Evolutionary conservation across 1,284 basidiomycete species (phyloP).

Genomic region (Boletus semigastroideus): DNA sequence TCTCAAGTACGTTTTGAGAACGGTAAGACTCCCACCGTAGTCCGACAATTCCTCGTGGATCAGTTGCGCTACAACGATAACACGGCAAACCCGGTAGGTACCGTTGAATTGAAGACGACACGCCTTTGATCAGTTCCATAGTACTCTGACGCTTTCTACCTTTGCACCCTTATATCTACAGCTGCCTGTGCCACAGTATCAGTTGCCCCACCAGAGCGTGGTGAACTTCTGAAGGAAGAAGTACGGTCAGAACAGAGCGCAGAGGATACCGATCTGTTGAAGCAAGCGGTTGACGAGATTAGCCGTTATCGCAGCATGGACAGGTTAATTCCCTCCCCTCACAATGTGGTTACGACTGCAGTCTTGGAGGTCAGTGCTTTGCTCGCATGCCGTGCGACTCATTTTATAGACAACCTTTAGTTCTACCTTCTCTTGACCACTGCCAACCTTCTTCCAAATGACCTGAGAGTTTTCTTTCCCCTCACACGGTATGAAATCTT

Average conservation of each 20-base stretch:
- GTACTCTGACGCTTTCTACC: slow-evolving; percentile 92
- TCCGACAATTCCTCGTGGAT: slow-evolving; percentile 90
- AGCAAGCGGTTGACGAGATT: slow-evolving; percentile 76
- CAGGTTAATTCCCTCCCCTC: slow-evolving; percentile 89
- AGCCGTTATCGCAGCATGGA: slow-evolving; percentile 95
- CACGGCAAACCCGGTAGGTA: slow-evolving; percentile 79
- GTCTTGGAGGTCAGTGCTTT: slow-evolving; percentile 71
- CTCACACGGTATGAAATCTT: slow-evolving; percentile 73
- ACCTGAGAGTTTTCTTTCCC: slow-evolving; percentile 81
- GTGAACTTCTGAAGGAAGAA: slow-evolving; percentile 70
- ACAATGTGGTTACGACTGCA: slow-evolving; percentile 92
- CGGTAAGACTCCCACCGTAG: slow-evolving; percentile 83
- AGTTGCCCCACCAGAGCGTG: slow-evolving; percentile 70
- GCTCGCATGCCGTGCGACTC: not conserved
- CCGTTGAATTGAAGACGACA: not conserved
- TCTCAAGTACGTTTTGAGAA: slow-evolving; percentile 84
- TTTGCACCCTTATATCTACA: slow-evolving; percentile 84
- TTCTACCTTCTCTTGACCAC: slow-evolving; percentile 81
- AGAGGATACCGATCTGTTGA: slow-evolving; percentile 67
- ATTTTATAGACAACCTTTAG: slow-evolving; percentile 39
- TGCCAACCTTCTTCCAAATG: slow-evolving; percentile 79
- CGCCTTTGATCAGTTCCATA: slow-evolving; percentile 35
- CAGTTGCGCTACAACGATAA: slow-evolving; percentile 95
- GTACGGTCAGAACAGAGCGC: slow-evolving; percentile 60
- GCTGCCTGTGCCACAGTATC: slow-evolving; percentile 79